Conservation (phyloP, 2,329 filamentous ascomycete species). For the Colletotrichum gigasporum region DNA sequence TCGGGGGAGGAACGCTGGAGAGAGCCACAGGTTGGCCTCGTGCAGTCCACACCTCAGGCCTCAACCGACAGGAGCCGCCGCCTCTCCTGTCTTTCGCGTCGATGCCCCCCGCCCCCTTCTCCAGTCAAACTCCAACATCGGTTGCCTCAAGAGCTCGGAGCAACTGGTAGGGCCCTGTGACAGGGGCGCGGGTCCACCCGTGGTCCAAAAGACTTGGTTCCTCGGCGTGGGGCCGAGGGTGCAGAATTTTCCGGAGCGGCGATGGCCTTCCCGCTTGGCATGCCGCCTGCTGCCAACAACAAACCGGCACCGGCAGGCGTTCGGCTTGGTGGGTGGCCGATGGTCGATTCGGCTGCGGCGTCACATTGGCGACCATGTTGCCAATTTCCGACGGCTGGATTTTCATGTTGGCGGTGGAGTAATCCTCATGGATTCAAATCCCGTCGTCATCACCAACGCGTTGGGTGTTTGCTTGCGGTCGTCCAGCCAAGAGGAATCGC, state of each 20-base stretch:
- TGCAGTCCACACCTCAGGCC: background rate
- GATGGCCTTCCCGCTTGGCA: constrained; percentile 10
- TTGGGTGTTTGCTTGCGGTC: background rate
- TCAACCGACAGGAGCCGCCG: background rate
- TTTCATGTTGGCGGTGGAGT: no score
- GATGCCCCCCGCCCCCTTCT: no score
- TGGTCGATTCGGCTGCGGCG: no score
- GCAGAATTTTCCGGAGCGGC: constrained; percentile 30
- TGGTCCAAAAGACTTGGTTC: constrained; percentile 17
- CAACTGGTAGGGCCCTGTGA: background rate
- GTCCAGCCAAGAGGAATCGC: background rate
- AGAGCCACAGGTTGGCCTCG: background rate
- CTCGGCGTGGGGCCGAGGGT: constrained; percentile 21
- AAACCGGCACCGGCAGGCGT: background rate
- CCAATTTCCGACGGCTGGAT: no score
- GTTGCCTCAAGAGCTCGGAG: constrained; percentile 17
- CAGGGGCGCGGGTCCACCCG: constrained; percentile 12
- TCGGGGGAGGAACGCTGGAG: background rate
- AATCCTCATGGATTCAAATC: background rate
- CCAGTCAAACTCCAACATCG: background rate
- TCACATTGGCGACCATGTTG: no score
- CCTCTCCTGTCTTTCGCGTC: no score
- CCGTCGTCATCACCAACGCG: background rate
- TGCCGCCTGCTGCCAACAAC: background rate
- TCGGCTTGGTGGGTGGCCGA: background rate